These are phyloP conservation scores for Aphanomyces astaci DNA, from an alignment of 352 stramenopile species.

Conservation along the genomic window DNA sequence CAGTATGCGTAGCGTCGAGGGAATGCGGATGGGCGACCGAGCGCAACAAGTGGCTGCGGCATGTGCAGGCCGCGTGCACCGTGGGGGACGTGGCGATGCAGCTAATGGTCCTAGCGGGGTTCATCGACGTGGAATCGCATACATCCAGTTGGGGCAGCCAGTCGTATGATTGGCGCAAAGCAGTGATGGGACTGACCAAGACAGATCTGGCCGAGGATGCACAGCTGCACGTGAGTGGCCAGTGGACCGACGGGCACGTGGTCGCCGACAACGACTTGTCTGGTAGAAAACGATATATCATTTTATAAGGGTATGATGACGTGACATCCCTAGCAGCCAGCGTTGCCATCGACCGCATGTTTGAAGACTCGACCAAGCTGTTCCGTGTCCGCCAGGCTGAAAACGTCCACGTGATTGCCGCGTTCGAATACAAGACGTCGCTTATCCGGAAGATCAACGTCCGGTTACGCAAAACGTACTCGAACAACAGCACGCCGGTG, in stretches of 20 bases:
- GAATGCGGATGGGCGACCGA: conserved; percentile 4
- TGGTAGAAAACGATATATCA: background rate
- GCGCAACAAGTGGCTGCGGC: conserved; percentile 7
- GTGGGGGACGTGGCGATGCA: conserved; percentile 11
- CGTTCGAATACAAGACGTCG: conserved; percentile 1
- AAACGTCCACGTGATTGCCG: conserved; percentile 19
- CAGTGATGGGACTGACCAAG: conserved; percentile 14
- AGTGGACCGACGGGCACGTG: conserved; percentile 11
- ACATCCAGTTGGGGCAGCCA: conserved; percentile 8
- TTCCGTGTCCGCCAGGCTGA: conserved; percentile 16
- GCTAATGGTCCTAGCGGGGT: conserved; percentile 13
- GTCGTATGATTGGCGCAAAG: conserved; percentile 19
- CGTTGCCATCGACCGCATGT: background rate
- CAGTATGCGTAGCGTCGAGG: background rate
- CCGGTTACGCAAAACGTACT: conserved; percentile 14
- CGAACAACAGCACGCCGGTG: conserved; percentile 15
- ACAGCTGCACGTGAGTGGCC: background rate
- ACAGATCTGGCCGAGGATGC: background rate
- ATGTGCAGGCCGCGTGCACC: conserved; percentile 12
- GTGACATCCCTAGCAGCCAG: too few species aligned
- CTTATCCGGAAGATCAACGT: conserved; percentile 16
- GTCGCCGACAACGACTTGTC: background rate
- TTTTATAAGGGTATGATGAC: too few species aligned
- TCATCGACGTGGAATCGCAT: conserved; percentile 18
- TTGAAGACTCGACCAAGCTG: conserved; percentile 19